Percentiles rank a stretch among this genome's conserved stretches.
Conservation (phyloP, 2,329 filamentous ascomycete species). For the Talaromyces atroroseus region DNA sequence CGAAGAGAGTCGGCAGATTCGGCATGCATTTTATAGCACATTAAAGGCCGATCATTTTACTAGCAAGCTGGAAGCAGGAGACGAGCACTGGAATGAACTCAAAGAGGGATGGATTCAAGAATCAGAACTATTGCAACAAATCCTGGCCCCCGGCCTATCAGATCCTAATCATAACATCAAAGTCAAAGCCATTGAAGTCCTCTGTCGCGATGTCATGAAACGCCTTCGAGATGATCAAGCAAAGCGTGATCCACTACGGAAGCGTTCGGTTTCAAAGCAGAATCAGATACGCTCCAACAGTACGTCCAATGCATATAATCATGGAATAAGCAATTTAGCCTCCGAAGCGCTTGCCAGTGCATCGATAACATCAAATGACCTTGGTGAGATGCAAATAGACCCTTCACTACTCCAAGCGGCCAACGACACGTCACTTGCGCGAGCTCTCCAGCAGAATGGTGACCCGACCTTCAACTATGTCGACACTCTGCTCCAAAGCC, state of each 20-base stretch:
- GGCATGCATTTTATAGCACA: conserved; percentile 61
- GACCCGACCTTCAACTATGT: conserved; percentile 30
- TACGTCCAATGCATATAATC: conserved; percentile 23
- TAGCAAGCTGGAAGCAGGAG: conserved; percentile 66
- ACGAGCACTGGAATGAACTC: conserved; percentile 65
- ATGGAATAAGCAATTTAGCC: conserved; percentile 40
- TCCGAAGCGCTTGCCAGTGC: conserved; percentile 41
- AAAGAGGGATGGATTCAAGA: conserved; percentile 62
- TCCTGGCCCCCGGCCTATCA: conserved; percentile 47
- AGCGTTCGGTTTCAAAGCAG: conserved; percentile 25
- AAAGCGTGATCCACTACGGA: conserved; percentile 48
- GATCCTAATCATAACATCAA: conserved; percentile 53
- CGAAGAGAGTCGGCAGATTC: conserved; percentile 60
- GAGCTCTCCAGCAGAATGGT: conserved; percentile 30
- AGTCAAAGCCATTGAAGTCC: conserved; percentile 61
- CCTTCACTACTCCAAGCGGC: conserved; percentile 56
- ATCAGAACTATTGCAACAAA: conserved; percentile 51
- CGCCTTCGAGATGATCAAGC: conserved; percentile 63
- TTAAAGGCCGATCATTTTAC: conserved; percentile 62
- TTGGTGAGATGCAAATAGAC: conserved; percentile 57
- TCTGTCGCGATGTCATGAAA: conserved; percentile 74
- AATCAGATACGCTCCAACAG: conserved; percentile 16
- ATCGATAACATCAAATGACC: conserved; percentile 32
- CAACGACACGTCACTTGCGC: conserved; percentile 42
- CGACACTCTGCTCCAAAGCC: conserved; percentile 28